Base-by-base conservation (phyloP, 257 asterid genomes). In the Gentiana dahurica region DNA sequence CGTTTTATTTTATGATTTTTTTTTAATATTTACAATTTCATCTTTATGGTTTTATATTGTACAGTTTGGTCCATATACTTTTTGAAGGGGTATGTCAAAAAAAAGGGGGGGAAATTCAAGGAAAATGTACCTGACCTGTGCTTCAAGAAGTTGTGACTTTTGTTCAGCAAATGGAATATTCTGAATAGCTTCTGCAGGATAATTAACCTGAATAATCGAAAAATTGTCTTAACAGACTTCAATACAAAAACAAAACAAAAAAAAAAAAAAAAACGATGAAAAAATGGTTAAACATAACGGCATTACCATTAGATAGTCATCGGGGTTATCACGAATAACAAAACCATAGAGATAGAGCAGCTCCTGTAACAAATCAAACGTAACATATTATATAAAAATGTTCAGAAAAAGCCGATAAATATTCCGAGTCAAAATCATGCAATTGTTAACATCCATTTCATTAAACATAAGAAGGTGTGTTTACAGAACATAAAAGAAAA, bases 301-400 rank as follows among this genome's bases (percentile, higher is more conserved):
- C 66, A 41, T 71, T 79, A 85, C 97, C 98, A 92, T 88, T 58
- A 92, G 90, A 75, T 81, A 82, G 86, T 87, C 95, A 64, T 88
- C 88, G 45, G 97, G 85, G 73, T 88, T 92, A 61, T 88, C 87
- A 64, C 74, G 64, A 38, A 85, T 65, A 51, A 87, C 89, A 72
- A 85, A 91, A 64, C 98, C 98, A 57, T 91, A 91, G 43, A 91
- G 94, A 79, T 83, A 85, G 36, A 92, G 81, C 72, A 92, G 76
- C 71, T 92, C 98, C 98, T 92, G 91, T 76, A 71, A 46, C 58
- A 71, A 71, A 69, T 60, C 64, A 7, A 52, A 63, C 24, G 24
- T 24, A 24, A 24, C 24, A 24, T 61, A 36, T 36, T 36, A 69
- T 61, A 37, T 34, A 56, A 44, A 50, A 34, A 44, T n/a, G 39